Evolutionary conservation across 441 rosid species (phyloP), one percentile per base, ranked within the genome.

Genomic region (Gossypium laxum): DNA sequence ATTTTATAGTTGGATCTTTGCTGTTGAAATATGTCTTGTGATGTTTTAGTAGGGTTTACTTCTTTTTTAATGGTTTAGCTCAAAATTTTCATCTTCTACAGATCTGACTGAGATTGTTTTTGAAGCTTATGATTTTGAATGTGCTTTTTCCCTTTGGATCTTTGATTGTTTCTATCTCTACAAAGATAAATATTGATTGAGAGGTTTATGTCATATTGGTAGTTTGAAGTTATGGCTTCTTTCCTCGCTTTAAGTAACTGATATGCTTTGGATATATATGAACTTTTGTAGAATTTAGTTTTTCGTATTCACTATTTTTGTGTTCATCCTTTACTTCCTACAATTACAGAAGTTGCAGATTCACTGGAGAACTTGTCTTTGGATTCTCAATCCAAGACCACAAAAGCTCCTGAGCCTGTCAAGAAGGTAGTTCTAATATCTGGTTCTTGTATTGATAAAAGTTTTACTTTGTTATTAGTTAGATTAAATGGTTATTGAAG

Each of bases 311-410:
- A n/a, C 1, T 6, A 18, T 28, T 28, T 32, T 14, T 26, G 64
- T 14, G 14, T 12, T 58, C 1, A 28, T 28, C 38, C 83, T 70
- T 78, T 18, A 83, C 75, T 64, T 64, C 18, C 34, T 54, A 18
- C 4, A 66, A 7, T 75, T 67, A 77, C 82, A 86, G 90, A 86
- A n/a, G 78, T 86, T 71, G 82, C 79, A 62, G 87, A 80, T 77
- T 79, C 83, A 78, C 76, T 86, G 71, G 87, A 85, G 82, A 80
- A 78, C 24, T 64, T 86, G 75, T 78, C 87, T 17, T 59, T 86
- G 21, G 82, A 80, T 59, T 74, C 83, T 18, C 82, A 82, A 63
- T 77, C 78, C 56, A 81, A 50, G 76, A 11, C 77, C 34, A 19
- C 71, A 52, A 79, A 78, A 77, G 79, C 57, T 50, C 61, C 78